phyloP scores from a whole-genome alignment of 345 rosid genomes.

The Citrus cavaleriei region DNA sequence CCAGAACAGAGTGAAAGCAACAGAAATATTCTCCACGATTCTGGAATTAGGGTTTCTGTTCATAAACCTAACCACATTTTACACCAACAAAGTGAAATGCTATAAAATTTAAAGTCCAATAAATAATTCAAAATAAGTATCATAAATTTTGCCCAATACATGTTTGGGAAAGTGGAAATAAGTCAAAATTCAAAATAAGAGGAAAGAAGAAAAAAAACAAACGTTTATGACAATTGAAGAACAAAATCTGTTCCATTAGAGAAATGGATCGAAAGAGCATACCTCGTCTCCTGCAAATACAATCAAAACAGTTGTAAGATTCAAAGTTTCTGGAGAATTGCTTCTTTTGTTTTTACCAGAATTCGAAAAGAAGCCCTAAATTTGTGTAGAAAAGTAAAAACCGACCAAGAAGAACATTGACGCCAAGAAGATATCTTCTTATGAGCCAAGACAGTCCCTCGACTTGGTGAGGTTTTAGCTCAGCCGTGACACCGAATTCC shows the following conservation, averaged over 20 bases:
- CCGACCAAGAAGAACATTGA: conserved; percentile 71
- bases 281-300: conserved; percentile 83
- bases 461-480: conserved; percentile 71
- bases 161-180: background rate
- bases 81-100: background rate
- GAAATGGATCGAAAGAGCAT: background rate
- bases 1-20: background rate
- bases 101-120: background rate
- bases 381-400: background rate
- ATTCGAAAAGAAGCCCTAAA: background rate
- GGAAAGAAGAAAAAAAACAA: too few relatives aligned
- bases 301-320: conserved; percentile 11
- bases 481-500: conserved; percentile 56
- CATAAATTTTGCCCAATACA: background rate
- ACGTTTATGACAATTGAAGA: too few relatives aligned
- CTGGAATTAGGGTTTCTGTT: background rate
- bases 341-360: background rate
- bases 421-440: conserved; percentile 60
- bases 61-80: background rate
- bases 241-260: background rate
- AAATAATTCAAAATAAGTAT: background rate
- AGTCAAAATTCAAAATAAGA: background rate
- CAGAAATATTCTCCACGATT: background rate
- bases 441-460: conserved; percentile 84
- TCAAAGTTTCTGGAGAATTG: background rate